Conservation (phyloP, 1,139 yeast species). For the Cylindricascospora bacillispora region DNA sequence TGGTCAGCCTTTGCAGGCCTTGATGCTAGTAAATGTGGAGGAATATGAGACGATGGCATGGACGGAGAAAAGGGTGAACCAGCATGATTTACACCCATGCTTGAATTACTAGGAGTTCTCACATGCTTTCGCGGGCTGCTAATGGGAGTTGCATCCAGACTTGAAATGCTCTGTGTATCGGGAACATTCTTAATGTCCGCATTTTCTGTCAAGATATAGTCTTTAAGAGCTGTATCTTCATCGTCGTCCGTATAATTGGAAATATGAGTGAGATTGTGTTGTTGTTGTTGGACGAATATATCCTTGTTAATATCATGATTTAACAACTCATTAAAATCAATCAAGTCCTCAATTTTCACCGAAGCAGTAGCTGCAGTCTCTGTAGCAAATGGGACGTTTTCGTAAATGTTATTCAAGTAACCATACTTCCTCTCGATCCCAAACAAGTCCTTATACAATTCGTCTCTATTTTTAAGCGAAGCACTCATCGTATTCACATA, state of each 20-base stretch:
- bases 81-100: background rate
- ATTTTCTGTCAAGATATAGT: conserved; percentile 11
- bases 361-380: too few relatives aligned
- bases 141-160: conserved; percentile 17
- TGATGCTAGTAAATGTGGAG: conserved; percentile 1
- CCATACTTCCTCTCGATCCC: too few relatives aligned
- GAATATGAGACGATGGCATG: conserved; percentile 2
- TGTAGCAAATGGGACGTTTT: too few relatives aligned
- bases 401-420: too few relatives aligned
- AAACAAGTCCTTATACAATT: too few relatives aligned
- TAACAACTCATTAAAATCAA: conserved; percentile 3
- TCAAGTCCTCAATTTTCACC: background rate
- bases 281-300: background rate
- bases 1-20: conserved; percentile 2
- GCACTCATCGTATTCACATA: too few relatives aligned
- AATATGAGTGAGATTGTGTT: too few relatives aligned
- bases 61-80: conserved; percentile 2
- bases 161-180: conserved; percentile 21
- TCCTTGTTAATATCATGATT: conserved; percentile 4
- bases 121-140: too few relatives aligned
- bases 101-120: background rate
- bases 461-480: too few relatives aligned
- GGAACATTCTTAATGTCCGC: conserved; percentile 19
- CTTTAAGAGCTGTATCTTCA: too few relatives aligned
- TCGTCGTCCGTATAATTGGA: background rate